These are phyloP conservation scores for Mycena latifolia DNA, from an alignment of 768 basidiomycete genomes.

Conservation along the genomic window DNA sequence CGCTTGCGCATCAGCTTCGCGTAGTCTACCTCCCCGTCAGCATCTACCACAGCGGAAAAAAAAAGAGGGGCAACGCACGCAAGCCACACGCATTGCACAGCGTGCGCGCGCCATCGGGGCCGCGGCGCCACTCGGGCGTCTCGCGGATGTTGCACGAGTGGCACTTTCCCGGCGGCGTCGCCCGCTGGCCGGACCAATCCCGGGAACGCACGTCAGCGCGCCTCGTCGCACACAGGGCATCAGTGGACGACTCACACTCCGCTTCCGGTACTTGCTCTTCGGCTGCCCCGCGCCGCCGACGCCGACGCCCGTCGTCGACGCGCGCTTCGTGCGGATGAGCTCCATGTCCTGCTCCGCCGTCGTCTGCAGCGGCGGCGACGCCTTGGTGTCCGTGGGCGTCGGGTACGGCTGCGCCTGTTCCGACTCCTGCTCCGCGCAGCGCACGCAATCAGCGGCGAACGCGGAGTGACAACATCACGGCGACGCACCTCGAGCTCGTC, in stretches of 20 bases:
- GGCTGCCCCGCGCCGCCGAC: conserved; percentile 61
- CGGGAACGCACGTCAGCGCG: conserved; percentile 40
- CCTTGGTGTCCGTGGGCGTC: conserved; percentile 31
- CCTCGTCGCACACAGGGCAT: conserved; percentile 8
- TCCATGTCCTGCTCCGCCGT: conserved; percentile 90
- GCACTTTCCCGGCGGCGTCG: conserved; percentile 88
- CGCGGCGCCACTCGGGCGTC: conserved; percentile 90
- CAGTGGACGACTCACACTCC: conserved; percentile 73
- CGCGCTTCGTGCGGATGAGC: conserved; percentile 83
- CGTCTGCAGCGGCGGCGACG: conserved; percentile 51
- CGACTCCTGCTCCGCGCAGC: not conserved
- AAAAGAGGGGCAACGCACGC: conserved; percentile 62
- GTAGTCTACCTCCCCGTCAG: conserved; percentile 64
- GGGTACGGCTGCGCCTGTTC: conserved; percentile 34
- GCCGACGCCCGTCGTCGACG: conserved; percentile 73
- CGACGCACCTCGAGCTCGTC: conserved; percentile 48
- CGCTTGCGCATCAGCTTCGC: conserved; percentile 87
- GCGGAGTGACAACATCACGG: no score
- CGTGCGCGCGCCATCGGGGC: conserved; percentile 87
- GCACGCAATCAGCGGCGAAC: not conserved
- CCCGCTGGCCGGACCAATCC: conserved; percentile 68
- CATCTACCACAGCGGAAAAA: conserved; percentile 4
- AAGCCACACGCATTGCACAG: conserved; percentile 89
- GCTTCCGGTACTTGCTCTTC: conserved; percentile 87
- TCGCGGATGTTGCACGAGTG: conserved; percentile 90